These are phyloP conservation scores for Astrephomene gubernaculifera DNA, from an alignment of 139 green algal species.

Conservation along the genomic window DNA sequence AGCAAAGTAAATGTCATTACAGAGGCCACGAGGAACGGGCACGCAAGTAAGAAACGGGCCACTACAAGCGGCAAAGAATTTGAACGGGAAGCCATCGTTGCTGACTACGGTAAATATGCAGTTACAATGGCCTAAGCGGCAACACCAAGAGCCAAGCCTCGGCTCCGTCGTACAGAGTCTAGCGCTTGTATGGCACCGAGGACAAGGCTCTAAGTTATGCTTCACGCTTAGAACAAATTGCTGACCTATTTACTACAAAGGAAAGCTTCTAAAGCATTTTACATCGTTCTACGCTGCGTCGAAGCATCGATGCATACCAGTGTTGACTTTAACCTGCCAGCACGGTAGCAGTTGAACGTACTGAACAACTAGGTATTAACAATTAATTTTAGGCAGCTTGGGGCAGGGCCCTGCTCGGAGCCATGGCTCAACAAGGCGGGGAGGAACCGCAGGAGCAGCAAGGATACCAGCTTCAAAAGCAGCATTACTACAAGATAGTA, in stretches of 20 bases:
- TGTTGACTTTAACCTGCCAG: not conserved
- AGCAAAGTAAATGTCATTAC: not conserved
- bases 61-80: not conserved
- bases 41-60: not conserved
- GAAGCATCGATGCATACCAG: constrained; percentile 4
- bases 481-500: constrained; percentile 60
- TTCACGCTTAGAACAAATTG: not conserved
- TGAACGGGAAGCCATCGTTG: not conserved
- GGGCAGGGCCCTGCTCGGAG: constrained; percentile 13
- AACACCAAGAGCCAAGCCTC: not conserved
- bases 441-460: constrained; percentile 13
- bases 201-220: too few species aligned
- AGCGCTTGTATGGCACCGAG: not conserved
- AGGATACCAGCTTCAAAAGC: constrained; percentile 55
- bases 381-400: not conserved
- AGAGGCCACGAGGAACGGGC: not conserved
- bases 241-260: not conserved
- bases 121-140: not conserved
- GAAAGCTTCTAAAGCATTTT: not conserved
- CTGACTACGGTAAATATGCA: not conserved
- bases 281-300: not conserved
- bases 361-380: not conserved
- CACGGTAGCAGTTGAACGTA: not conserved
- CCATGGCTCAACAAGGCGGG: constrained; percentile 42
- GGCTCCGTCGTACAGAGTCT: not conserved